These are phyloP conservation scores for Amorphotheca resinae DNA, from an alignment of 495 filamentous ascomycete species.

Conservation along the genomic window DNA sequence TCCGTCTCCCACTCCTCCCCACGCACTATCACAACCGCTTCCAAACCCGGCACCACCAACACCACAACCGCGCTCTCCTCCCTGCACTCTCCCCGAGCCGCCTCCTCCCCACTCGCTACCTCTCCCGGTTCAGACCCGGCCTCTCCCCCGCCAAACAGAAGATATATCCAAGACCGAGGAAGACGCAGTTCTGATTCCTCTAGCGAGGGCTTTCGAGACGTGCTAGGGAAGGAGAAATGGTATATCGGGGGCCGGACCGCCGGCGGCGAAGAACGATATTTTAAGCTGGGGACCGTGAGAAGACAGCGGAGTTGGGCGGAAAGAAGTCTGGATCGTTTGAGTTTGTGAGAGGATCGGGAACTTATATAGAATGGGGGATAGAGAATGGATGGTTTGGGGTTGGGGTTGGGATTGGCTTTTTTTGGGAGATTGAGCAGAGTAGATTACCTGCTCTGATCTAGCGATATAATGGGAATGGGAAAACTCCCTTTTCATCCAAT, in stretches of 20 bases:
- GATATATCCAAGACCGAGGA: conserved; percentile 8
- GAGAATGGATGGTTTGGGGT: background rate
- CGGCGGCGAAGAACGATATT: conserved; percentile 78
- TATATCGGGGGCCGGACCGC: conserved; percentile 82
- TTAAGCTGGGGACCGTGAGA: conserved; percentile 50
- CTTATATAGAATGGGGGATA: background rate
- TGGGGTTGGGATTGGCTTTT: conserved; percentile 13
- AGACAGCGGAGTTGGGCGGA: conserved; percentile 42
- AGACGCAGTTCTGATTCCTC: conserved; percentile 70
- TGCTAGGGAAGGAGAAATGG: conserved; percentile 66
- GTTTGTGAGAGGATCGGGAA: conserved; percentile 29
- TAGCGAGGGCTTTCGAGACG: conserved; percentile 67
- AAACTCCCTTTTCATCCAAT: too few species aligned
- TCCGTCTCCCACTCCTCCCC: background rate
- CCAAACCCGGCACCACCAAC: too few species aligned
- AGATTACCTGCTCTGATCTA: too few species aligned
- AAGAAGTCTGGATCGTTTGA: conserved; percentile 43
- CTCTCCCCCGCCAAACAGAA: background rate
- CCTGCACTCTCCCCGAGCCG: conserved; percentile 17
- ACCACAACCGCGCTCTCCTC: conserved; percentile 13
- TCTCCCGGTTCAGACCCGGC: conserved; percentile 9
- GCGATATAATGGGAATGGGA: too few species aligned
- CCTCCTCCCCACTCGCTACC: conserved; percentile 14
- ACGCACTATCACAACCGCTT: conserved; percentile 1
- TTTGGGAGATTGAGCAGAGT: too few species aligned